phyloP scores from a whole-genome alignment of 768 basidiomycete species.

The Leucocoprinus leucothites region DNA sequence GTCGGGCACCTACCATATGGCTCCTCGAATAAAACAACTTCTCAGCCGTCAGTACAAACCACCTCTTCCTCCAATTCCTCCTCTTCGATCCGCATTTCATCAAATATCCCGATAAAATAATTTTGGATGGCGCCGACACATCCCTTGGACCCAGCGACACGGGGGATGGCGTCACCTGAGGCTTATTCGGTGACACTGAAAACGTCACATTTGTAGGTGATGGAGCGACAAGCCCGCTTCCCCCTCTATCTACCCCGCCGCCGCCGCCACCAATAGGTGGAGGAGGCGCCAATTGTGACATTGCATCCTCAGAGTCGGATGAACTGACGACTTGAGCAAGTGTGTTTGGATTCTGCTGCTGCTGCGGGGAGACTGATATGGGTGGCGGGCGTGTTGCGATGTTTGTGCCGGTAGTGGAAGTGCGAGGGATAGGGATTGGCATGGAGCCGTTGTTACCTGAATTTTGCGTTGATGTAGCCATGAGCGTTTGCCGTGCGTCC shows the following conservation, averaged over 20 bases:
- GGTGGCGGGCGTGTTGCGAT: constrained; percentile 26
- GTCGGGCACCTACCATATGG: constrained; percentile 77
- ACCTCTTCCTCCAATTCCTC: constrained; percentile 93
- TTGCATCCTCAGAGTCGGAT: constrained; percentile 74
- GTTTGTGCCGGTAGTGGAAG: constrained; percentile 15
- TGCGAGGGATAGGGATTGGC: constrained; percentile 14
- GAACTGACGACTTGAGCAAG: constrained; percentile 58
- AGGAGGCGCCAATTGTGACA: background rate
- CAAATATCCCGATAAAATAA: constrained; percentile 85
- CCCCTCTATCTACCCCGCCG: background rate
- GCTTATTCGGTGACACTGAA: constrained; percentile 18
- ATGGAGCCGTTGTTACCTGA: constrained; percentile 56
- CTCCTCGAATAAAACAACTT: constrained; percentile 85
- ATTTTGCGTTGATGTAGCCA: constrained; percentile 59
- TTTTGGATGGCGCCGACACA: constrained; percentile 48
- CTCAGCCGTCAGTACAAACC: constrained; percentile 92
- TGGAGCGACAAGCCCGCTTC: constrained; percentile 1
- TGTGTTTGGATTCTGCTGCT: constrained; percentile 17
- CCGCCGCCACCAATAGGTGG: background rate
- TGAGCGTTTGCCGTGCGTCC: constrained; percentile 62
- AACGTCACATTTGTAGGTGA: constrained; percentile 15
- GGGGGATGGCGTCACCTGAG: background rate
- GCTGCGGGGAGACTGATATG: constrained; percentile 46
- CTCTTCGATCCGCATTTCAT: constrained; percentile 96
- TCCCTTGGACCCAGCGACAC: constrained; percentile 37